A percentile compares a stretch with the other conserved stretches of the same genome.
These are phyloP conservation scores for Pelargonium australe DNA, from an alignment of 441 rosid species.

Conservation along the genomic window DNA sequence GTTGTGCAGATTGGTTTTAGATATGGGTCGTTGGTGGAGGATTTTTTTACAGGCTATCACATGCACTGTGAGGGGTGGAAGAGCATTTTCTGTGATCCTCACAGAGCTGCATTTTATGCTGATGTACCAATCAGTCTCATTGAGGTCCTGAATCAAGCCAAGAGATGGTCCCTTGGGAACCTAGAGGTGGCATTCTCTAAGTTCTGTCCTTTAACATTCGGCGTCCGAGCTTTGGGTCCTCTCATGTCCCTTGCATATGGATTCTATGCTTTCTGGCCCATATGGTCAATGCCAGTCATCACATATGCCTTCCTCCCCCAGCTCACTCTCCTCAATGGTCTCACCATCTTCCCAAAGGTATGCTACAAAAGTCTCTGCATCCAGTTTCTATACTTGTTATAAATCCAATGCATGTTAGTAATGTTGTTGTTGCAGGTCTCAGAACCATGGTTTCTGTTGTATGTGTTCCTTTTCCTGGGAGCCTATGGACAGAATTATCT, in stretches of 20 bases:
- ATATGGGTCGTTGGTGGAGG: constrained; percentile 75
- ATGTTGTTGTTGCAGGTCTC: constrained; percentile 30
- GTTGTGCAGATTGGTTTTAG: constrained; percentile 51
- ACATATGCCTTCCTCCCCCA: constrained; percentile 55
- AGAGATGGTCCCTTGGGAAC: constrained; percentile 58
- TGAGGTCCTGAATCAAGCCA: constrained; percentile 45
- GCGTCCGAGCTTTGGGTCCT: constrained; percentile 33
- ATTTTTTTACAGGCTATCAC: constrained; percentile 49
- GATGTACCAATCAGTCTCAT: constrained; percentile 37
- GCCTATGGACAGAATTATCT: constrained; percentile 45
- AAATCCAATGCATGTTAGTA: background rate
- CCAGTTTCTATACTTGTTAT: too few species aligned
- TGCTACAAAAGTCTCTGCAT: background rate
- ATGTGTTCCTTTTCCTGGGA: constrained; percentile 50
- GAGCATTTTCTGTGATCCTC: constrained; percentile 48
- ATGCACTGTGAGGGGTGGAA: constrained; percentile 70
- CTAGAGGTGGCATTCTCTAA: constrained; percentile 43
- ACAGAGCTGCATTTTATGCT: constrained; percentile 50
- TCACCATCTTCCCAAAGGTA: constrained; percentile 52
- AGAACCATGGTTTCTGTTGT: constrained; percentile 48
- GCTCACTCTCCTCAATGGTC: constrained; percentile 42
- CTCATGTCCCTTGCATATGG: constrained; percentile 39
- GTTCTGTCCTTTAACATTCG: constrained; percentile 38
- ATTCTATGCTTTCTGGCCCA: constrained; percentile 36
- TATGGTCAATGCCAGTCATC: constrained; percentile 39